phyloP scores from a whole-genome alignment of 352 stramenopile genomes.

The Phytophthora nicotianae region DNA sequence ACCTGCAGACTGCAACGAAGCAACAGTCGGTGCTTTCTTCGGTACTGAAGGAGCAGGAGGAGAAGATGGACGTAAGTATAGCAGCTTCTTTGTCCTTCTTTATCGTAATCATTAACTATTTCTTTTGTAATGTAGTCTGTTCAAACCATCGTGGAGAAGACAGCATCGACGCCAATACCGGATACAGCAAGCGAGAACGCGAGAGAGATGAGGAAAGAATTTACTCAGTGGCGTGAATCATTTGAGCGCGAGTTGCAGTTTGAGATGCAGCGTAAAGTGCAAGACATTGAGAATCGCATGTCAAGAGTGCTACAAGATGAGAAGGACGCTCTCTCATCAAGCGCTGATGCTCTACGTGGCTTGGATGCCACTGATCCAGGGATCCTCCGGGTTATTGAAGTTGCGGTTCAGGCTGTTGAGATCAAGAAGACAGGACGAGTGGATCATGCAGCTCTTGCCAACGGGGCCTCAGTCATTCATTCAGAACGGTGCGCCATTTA shows the following conservation, averaged over 20 bases:
- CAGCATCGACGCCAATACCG: background rate
- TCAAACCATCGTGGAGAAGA: conserved; percentile 31
- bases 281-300: conserved; percentile 64
- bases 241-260: conserved; percentile 47
- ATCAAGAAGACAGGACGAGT: conserved; percentile 62
- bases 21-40: conserved; percentile 38
- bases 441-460: conserved; percentile 70
- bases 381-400: conserved; percentile 43
- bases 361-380: conserved; percentile 62
- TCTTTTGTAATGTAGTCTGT: conserved; percentile 23
- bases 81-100: background rate
- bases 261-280: conserved; percentile 57
- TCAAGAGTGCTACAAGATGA: conserved; percentile 61
- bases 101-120: conserved; percentile 15
- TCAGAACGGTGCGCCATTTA: conserved; percentile 46
- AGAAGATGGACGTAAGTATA: conserved; percentile 49
- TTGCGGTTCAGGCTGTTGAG: conserved; percentile 62
- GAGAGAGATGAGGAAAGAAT: conserved; percentile 34
- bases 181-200: conserved; percentile 13
- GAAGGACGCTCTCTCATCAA: conserved; percentile 59
- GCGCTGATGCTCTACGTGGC: conserved; percentile 50
- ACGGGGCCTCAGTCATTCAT: conserved; percentile 65
- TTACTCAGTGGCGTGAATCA: conserved; percentile 37
- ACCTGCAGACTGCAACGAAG: conserved; percentile 27
- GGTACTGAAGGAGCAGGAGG: conserved; percentile 42